A percentile compares a stretch with the other conserved stretches of the same genome.
phyloP scores from a whole-genome alignment of 1,284 basidiomycete genomes.

The Cryptococcus neoformans region DNA sequence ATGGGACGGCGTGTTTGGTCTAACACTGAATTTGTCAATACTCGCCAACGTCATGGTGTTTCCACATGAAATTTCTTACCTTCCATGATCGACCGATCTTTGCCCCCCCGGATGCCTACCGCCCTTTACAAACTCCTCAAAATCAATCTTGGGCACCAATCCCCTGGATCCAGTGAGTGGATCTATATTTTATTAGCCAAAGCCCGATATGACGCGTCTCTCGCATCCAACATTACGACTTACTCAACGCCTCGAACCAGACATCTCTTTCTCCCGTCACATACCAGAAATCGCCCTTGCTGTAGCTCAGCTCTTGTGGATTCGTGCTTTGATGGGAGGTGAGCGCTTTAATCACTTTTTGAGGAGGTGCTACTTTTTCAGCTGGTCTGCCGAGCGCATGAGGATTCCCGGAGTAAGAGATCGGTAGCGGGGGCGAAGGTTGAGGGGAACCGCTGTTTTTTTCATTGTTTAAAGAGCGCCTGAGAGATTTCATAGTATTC shows the following conservation, averaged over 20 bases:
- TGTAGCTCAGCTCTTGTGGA: conserved; percentile 85
- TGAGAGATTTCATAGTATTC: conserved; percentile 70
- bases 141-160: conserved; percentile 77
- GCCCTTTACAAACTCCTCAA: conserved; percentile 85
- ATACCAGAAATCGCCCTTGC: conserved; percentile 97
- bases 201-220: not conserved
- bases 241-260: conserved; percentile 80
- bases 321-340: conserved; percentile 65
- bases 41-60: not conserved
- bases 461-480: conserved; percentile 71
- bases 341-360: conserved; percentile 92
- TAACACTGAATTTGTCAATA: not conserved
- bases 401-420: conserved; percentile 47
- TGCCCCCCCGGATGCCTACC: conserved; percentile 23
- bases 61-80: conserved; percentile 7
- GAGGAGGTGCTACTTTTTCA: conserved; percentile 73
- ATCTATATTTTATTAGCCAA: conserved; percentile 47
- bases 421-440: conserved; percentile 3
- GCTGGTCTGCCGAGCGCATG: conserved; percentile 61
- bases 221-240: conserved; percentile 20
- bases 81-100: conserved; percentile 12
- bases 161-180: conserved; percentile 89
- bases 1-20: conserved; percentile 22
- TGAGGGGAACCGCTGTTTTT: conserved; percentile 44
- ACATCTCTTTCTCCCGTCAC: conserved; percentile 68